Evolutionary conservation across 345 rosid genomes (phyloP).

Genomic region (Moringa oleifera): DNA sequence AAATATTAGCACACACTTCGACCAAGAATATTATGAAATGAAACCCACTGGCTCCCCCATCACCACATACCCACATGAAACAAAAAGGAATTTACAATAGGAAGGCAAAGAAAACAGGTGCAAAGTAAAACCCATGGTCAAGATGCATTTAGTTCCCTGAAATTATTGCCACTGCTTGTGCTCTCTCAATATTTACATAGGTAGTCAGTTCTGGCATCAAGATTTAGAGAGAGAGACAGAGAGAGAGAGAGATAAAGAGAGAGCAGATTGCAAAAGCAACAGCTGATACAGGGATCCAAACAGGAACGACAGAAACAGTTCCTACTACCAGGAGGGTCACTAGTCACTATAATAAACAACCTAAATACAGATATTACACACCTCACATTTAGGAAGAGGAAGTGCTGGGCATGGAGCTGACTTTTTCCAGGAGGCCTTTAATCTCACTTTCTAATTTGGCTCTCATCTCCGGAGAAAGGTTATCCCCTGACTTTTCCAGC

Average conservation of each 20-base stretch:
- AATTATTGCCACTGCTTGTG: neutral
- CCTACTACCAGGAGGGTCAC: neutral
- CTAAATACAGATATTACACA: neutral
- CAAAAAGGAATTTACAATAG: neutral
- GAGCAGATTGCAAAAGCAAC: neutral
- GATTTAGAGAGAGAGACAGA: too few species aligned
- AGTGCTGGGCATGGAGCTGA: constrained; percentile 58
- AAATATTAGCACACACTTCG: too few species aligned
- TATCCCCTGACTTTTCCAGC: constrained; percentile 78
- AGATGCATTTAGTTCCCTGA: neutral
- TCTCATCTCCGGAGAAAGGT: constrained; percentile 70
- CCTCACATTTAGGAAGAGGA: constrained; percentile 31
- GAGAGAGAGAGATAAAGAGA: neutral
- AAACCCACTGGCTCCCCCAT: too few species aligned
- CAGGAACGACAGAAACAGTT: neutral
- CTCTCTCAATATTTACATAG: neutral
- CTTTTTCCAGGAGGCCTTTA: constrained; percentile 61
- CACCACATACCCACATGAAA: neutral
- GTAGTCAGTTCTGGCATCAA: neutral
- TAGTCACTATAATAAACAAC: neutral
- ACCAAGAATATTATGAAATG: too few species aligned
- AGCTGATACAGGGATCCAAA: neutral
- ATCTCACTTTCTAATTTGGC: constrained; percentile 72
- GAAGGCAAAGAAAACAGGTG: too few species aligned
- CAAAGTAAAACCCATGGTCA: neutral